Conservation (phyloP, 2,329 filamentous ascomycete species). For the Fusarium circinatum region DNA sequence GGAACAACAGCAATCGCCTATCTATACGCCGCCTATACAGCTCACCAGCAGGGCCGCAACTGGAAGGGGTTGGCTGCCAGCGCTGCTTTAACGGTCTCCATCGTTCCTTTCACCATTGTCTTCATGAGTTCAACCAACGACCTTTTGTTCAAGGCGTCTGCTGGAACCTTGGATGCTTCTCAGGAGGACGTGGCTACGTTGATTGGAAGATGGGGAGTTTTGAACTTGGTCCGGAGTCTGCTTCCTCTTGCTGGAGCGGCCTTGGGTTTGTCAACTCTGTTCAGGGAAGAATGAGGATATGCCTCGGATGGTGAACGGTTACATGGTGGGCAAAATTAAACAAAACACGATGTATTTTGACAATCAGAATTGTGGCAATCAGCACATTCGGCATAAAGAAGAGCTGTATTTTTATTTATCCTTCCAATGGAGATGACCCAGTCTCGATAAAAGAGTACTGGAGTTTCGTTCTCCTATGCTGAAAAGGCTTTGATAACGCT, state of each 20-base stretch:
- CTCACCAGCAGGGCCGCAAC: slow-evolving; percentile 34
- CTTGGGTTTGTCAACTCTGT: slow-evolving; percentile 37
- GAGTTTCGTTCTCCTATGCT: no score
- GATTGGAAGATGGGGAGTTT: slow-evolving; percentile 37
- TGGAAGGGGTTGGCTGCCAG: slow-evolving; percentile 51
- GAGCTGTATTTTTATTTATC: background rate
- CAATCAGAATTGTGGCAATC: background rate
- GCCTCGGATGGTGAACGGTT: no score
- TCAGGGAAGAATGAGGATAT: background rate
- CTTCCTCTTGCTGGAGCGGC: slow-evolving; percentile 47
- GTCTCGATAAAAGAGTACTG: background rate
- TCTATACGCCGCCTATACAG: slow-evolving; percentile 51
- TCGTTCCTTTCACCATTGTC: slow-evolving; percentile 54
- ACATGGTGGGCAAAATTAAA: background rate
- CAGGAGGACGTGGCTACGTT: slow-evolving; percentile 38
- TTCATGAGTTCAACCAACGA: slow-evolving; percentile 53
- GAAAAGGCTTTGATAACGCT: background rate
- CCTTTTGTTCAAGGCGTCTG: slow-evolving; percentile 43
- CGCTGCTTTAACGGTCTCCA: slow-evolving; percentile 48
- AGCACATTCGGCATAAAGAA: background rate
- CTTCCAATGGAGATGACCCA: no score
- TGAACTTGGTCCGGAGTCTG: slow-evolving; percentile 48
- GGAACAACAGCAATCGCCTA: slow-evolving; percentile 48
- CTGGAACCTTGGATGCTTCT: slow-evolving; percentile 25
- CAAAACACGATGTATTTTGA: background rate